Conservation (phyloP, 2,329 filamentous ascomycete species). For the Fusarium hainanense region DNA sequence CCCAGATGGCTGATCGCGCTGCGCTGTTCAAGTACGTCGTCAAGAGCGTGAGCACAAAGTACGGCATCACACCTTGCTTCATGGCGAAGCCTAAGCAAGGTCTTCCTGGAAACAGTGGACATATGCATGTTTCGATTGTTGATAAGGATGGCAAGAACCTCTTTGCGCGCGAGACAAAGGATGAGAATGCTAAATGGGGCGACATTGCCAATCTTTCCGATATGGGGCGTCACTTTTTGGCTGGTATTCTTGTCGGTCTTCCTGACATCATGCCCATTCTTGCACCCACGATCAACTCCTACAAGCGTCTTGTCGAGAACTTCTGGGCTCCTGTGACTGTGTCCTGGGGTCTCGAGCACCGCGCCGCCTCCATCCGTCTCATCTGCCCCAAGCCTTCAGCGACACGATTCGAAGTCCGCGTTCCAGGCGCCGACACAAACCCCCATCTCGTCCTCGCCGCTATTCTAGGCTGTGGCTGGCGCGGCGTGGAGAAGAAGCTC, state of each 20-base stretch:
- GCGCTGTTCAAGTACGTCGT: constrained; percentile 95
- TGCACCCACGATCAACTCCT: constrained; percentile 95
- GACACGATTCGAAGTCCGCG: constrained; percentile 91
- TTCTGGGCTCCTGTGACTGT: constrained; percentile 99
- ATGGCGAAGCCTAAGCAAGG: constrained; percentile 97
- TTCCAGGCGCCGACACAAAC: constrained; percentile 94
- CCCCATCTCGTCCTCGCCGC: constrained; percentile 87
- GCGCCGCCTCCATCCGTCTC: constrained; percentile 88
- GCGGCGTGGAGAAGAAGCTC: constrained; percentile 92
- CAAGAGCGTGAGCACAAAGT: constrained; percentile 86
- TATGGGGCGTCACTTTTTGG: constrained; percentile 90
- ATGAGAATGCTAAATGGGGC: constrained; percentile 76
- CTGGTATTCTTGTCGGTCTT: constrained; percentile 86
- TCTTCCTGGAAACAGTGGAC: constrained; percentile 92
- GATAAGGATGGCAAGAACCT: constrained; percentile 85
- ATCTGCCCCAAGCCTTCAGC: constrained; percentile 89
- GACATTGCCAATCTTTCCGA: constrained; percentile 87
- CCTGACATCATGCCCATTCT: constrained; percentile 96
- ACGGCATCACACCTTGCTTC: constrained; percentile 95
- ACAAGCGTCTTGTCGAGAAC: constrained; percentile 98
- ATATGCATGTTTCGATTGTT: constrained; percentile 93
- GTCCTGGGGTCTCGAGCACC: constrained; percentile 95
- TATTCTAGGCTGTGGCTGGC: constrained; percentile 87
- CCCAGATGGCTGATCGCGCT: constrained; percentile 90
- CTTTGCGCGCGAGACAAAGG: constrained; percentile 77